phyloP scores from a whole-genome alignment of 495 filamentous ascomycete genomes.

The Apodospora peruviana region DNA sequence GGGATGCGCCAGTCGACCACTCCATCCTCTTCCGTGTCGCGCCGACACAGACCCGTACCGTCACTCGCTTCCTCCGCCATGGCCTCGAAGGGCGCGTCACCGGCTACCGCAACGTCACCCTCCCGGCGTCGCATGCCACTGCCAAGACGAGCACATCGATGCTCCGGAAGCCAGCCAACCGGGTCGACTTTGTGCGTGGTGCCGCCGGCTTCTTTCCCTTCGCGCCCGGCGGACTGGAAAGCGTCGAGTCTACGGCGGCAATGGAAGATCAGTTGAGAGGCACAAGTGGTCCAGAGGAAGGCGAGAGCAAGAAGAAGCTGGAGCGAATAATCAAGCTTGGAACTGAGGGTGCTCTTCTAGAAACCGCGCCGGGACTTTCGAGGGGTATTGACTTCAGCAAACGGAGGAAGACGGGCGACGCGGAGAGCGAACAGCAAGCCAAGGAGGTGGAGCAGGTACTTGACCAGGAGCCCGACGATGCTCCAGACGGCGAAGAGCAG shows the following conservation, averaged over 20 bases:
- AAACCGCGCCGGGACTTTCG: conserved; percentile 75
- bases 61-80: conserved; percentile 86
- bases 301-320: conserved; percentile 48
- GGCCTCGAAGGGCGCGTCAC: conserved; percentile 91
- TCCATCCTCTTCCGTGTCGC: conserved; percentile 77
- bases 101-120: conserved; percentile 90
- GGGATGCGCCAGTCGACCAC: conserved; percentile 74
- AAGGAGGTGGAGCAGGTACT: conserved; percentile 71
- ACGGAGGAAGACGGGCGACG: conserved; percentile 50
- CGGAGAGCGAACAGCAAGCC: conserved; percentile 44
- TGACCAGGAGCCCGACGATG: conserved; percentile 58
- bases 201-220: conserved; percentile 95
- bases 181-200: conserved; percentile 91
- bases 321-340: conserved; percentile 79
- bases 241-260: conserved; percentile 73
- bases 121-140: conserved; percentile 82
- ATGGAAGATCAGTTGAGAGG: conserved; percentile 57
- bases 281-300: conserved; percentile 20
- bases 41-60: conserved; percentile 85
- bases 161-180: conserved; percentile 75
- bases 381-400: conserved; percentile 72
- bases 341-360: conserved; percentile 70
- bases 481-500: conserved; percentile 35
- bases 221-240: conserved; percentile 84
- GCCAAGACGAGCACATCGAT: conserved; percentile 97